Conservation (phyloP, 768 basidiomycete genomes). For the Lactarius sp. region DNA sequence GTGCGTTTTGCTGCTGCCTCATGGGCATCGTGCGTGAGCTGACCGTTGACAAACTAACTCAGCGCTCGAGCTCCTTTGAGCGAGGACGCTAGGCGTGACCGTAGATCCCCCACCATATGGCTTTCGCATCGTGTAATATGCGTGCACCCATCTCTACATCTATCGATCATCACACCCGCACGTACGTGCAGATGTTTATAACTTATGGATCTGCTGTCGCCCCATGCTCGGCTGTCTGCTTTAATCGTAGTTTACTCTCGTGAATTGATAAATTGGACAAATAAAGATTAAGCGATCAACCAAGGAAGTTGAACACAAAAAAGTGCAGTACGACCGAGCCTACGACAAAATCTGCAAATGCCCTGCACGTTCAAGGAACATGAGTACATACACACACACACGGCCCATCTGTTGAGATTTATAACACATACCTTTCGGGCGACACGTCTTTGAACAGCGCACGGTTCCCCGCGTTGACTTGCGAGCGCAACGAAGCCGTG, state of each 20-base stretch:
- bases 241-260: neutral
- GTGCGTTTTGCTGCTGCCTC: constrained; percentile 40
- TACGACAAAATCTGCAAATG: constrained; percentile 93
- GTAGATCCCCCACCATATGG: neutral
- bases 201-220: neutral
- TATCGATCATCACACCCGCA: neutral
- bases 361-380: constrained; percentile 44
- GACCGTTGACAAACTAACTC: neutral
- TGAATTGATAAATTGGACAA: neutral
- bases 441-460: constrained; percentile 85
- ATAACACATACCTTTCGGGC: constrained; percentile 74
- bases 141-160: neutral
- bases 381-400: constrained; percentile 6
- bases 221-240: neutral
- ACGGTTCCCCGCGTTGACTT: constrained; percentile 85
- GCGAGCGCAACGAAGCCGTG: constrained; percentile 84
- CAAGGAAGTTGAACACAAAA: constrained; percentile 98
- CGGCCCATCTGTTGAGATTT: neutral
- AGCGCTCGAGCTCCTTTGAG: constrained; percentile 77
- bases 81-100: constrained; percentile 36
- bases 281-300: constrained; percentile 38
- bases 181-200: neutral
- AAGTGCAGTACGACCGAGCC: constrained; percentile 97
- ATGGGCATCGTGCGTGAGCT: constrained; percentile 1
- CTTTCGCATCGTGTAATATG: neutral